Evolutionary conservation across 2,329 filamentous ascomycete genomes (phyloP), one percentile per base, ranked within the genome.

Genomic region (Arthrobotrys sphaeroides): DNA sequence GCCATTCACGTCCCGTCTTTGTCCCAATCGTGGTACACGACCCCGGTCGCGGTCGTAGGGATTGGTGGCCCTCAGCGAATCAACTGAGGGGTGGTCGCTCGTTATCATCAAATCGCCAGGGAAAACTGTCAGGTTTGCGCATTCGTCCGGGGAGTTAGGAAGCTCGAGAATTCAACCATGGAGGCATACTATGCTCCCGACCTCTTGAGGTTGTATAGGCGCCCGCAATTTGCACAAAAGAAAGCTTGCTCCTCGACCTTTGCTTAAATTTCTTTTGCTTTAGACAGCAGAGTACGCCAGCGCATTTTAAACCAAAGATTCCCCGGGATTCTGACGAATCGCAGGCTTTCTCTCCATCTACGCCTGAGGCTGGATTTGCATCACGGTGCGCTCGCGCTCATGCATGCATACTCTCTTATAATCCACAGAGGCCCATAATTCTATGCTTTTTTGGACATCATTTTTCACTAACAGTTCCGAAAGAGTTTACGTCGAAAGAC

Each of bases 381-480:
- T 68, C 72, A 49, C 57, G 59, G 72, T 40, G 72, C 64, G 72
- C 72, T 47, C 51, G 51, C 51, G 26, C 33, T 53, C 62, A 64
- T 64, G 57, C 72, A 69, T 65, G 64, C 57, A 36, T 16, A n/a
- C 26, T 49, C 64, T 62, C 72, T 75, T 75, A 75, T 75, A 75
- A 75, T 55, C 72, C 57, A 53, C 43, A 51, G 28, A 45, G 16
- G 47, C 36, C 72, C 64, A 47, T 36, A 18, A 33, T 59, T 24
- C 68, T 45, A 60, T 67, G 51, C 57, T 68, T 69, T 75, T 75
- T 69, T 47, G 49, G 42, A 60, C 47, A 59, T 57, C 45, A 51
- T 72, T 70, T 42, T 55, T 55, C 31, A 55, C 59, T 65, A 55
- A 64, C 47, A 55, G 22, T 55, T 68, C 51, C 28, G 31, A 67